phyloP scores from a whole-genome alignment of 768 basidiomycete species.

The Psilocybe cyanescens region DNA sequence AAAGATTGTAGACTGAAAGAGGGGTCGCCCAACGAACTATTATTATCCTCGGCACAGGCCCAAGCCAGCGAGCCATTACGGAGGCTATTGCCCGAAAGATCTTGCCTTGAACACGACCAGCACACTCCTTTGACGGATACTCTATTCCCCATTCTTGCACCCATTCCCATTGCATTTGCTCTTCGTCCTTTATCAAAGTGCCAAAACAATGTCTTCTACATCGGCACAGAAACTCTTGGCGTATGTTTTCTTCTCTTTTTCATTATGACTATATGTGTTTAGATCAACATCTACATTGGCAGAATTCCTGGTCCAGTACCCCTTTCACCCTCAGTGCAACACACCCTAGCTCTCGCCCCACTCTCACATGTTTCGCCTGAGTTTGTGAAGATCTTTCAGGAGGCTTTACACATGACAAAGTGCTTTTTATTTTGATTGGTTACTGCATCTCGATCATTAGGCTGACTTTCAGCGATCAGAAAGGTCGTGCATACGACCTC shows the following conservation, averaged over 20 bases:
- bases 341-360: slow-evolving; percentile 80
- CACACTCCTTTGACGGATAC: background rate
- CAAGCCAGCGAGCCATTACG: slow-evolving; percentile 11
- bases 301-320: slow-evolving; percentile 61
- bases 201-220: slow-evolving; percentile 5
- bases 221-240: slow-evolving; percentile 14
- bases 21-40: background rate
- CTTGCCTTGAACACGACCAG: background rate
- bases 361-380: slow-evolving; percentile 84
- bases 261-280: background rate
- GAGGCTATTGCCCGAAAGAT: slow-evolving; percentile 5
- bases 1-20: no score
- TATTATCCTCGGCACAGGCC: slow-evolving; percentile 15
- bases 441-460: background rate
- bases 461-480: slow-evolving; percentile 33
- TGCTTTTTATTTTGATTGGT: slow-evolving; percentile 19
- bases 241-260: background rate
- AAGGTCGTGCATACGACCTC: slow-evolving; percentile 65
- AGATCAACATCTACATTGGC: background rate
- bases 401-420: slow-evolving; percentile 78
- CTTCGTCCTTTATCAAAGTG: background rate
- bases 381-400: slow-evolving; percentile 79
- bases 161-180: background rate
- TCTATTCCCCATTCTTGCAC: background rate
- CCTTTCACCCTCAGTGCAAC: slow-evolving; percentile 64